A percentile compares a stretch with the other conserved stretches of the same genome.
These are phyloP conservation scores for Massariosphaeria phaeospora DNA, from an alignment of 495 filamentous ascomycete species.

Conservation along the genomic window DNA sequence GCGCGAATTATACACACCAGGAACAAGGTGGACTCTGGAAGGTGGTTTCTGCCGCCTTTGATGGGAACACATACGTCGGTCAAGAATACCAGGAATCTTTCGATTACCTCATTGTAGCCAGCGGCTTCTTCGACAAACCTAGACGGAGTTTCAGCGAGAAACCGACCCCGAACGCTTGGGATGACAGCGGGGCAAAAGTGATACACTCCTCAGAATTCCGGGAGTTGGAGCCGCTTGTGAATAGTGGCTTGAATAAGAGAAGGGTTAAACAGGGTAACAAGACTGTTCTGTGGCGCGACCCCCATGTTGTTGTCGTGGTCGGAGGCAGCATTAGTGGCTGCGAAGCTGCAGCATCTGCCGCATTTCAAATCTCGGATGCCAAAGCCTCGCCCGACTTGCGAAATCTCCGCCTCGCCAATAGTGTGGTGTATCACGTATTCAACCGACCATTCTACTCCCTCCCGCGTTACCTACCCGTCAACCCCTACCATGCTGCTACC, in stretches of 20 bases:
- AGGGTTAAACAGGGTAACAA: too few relatives aligned
- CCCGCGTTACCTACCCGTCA: conserved; percentile 55
- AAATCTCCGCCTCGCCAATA: conserved; percentile 31
- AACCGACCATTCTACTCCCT: conserved; percentile 69
- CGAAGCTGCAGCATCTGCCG: conserved; percentile 69
- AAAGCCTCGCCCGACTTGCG: conserved; percentile 41
- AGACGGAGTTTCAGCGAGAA: conserved; percentile 33
- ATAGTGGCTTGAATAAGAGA: too few relatives aligned
- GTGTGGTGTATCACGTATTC: conserved; percentile 61
- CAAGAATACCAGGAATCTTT: too few relatives aligned
- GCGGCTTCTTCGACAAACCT: conserved; percentile 67
- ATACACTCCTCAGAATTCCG: conserved; percentile 22
- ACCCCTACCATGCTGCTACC: conserved; percentile 38
- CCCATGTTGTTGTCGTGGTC: conserved; percentile 66
- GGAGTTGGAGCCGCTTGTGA: too few relatives aligned
- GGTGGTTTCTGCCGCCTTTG: conserved; percentile 35
- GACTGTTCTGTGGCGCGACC: background rate
- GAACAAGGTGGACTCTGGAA: conserved; percentile 49
- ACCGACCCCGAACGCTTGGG: conserved; percentile 24
- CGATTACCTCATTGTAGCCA: conserved; percentile 68
- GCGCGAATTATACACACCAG: conserved; percentile 38
- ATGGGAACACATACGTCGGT: background rate
- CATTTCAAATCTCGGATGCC: conserved; percentile 61
- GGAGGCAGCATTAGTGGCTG: conserved; percentile 81
- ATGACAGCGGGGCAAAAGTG: background rate